These are phyloP conservation scores for Trichoderma sp. DNA, from an alignment of 2,329 filamentous ascomycete species.

Conservation along the genomic window DNA sequence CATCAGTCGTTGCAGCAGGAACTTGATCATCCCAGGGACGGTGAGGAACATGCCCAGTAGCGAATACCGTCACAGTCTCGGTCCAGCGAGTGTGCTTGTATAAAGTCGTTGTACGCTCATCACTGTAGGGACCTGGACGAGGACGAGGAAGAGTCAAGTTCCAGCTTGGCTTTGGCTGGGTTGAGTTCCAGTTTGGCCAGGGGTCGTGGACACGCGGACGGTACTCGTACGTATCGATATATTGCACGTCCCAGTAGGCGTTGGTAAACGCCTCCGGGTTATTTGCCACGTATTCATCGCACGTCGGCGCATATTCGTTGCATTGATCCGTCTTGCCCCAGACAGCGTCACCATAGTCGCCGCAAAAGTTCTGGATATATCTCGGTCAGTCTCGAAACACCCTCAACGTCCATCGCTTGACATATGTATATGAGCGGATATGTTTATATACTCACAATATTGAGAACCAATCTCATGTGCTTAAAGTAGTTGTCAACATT, in stretches of 20 bases:
- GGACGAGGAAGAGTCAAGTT: background rate
- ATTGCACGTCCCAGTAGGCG: conserved; percentile 54
- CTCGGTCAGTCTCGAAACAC: background rate
- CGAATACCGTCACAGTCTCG: conserved; percentile 26
- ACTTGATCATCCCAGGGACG: conserved; percentile 2
- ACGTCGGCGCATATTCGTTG: conserved; percentile 42
- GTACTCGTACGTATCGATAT: conserved; percentile 48
- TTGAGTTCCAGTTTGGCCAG: background rate
- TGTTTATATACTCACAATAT: conserved; percentile 50
- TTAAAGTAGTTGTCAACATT: conserved; percentile 65
- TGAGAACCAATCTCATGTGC: conserved; percentile 69
- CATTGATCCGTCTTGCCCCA: conserved; percentile 44
- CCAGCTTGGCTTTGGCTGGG: background rate
- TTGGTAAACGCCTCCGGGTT: conserved; percentile 45
- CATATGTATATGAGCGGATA: background rate
- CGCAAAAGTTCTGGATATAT: conserved; percentile 62
- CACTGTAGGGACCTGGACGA: background rate
- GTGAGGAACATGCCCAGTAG: background rate
- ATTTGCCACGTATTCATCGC: conserved; percentile 45
- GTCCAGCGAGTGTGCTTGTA: conserved; percentile 30
- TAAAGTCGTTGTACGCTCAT: conserved; percentile 30
- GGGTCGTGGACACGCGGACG: background rate
- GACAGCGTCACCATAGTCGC: conserved; percentile 62
- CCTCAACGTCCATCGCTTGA: background rate
- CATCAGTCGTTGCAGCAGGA: conserved; percentile 10